Evolutionary conservation across 176 grass and related monocot genomes (phyloP), one percentile per base, ranked within the genome.

Genomic region (Ensete glaucum): DNA sequence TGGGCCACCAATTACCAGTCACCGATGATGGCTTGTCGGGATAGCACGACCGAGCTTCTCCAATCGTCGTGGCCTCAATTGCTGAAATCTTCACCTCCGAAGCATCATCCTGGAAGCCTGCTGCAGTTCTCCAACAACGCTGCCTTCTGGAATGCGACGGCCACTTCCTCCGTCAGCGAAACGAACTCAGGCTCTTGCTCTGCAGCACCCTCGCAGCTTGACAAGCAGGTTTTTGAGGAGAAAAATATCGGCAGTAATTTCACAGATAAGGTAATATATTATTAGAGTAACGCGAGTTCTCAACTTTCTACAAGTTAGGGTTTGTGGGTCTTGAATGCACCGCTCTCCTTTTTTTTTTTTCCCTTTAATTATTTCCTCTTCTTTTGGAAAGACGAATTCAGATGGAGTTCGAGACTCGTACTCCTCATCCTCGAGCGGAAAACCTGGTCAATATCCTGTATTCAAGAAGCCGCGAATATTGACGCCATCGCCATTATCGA

Each of bases 401-500:
- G 74, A 81, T 25, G 25, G 29, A 14, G 43, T 17, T 56, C 85
- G 60, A 85, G 85, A 86, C 22, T 71, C 83, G 3, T 84, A 83
- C 81, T 90, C 88, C 11, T 79, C 83, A 23, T 43, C 48, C 11
- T 63, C 65, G 3, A 87, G 34, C 34, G 79, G 79, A 92, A 90
- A 64, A 76, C 62, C 9, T 43, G 14, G 27, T 16, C 20, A 56
- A 12, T 54, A 90, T 24, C 13, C 77, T 23, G 67, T 75, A 13
- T 83, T 69, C 2, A 98, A 98, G 82, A 98, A 78, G 64, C 68
- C 84, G 7, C 64, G 94, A 25, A 82, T 87, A 9, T 84, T 85
- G 64, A 64, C 82, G 43, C 94, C 78, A 12, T 89, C 88, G 2
- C 58, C 85, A 11, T 77, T 98, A 70, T 90, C 90, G 14, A 91